Conservation (phyloP, 129 eudicot genomes). For the Escallonia herrerae region DNA sequence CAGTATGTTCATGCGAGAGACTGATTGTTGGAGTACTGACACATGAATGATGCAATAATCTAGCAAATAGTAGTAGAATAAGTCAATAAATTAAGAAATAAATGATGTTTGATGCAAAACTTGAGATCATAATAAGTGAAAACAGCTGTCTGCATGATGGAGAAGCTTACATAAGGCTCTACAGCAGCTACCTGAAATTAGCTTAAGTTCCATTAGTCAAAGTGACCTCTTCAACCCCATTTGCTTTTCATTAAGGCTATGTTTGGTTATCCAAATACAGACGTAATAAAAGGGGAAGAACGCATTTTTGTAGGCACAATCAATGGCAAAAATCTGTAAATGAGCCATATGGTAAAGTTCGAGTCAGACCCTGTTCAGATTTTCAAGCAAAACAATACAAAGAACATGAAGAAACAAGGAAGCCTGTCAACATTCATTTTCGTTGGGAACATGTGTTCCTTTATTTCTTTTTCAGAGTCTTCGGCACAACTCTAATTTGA, state of each 20-base stretch:
- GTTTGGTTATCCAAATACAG: neutral
- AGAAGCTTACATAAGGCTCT: conserved; percentile 7
- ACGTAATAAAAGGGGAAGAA: neutral
- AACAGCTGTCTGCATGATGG: conserved; percentile 24
- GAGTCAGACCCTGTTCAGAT: neutral
- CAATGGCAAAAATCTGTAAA: too few species aligned
- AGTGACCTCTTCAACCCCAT: conserved; percentile 22
- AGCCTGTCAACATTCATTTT: too few species aligned
- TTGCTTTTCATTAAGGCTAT: neutral
- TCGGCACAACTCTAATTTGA: too few species aligned
- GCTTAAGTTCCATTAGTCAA: conserved; percentile 21
- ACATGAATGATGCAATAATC: neutral
- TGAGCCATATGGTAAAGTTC: neutral
- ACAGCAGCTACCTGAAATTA: conserved; percentile 36
- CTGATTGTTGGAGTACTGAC: neutral
- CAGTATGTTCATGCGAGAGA: neutral
- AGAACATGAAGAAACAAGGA: too few species aligned
- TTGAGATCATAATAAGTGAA: conserved; percentile 3
- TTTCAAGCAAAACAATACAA: too few species aligned
- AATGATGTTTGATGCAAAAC: neutral
- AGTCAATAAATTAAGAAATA: neutral
- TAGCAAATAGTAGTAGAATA: neutral
- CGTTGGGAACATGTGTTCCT: too few species aligned
- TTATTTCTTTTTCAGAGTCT: too few species aligned
- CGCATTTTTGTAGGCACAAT: neutral